A percentile compares a stretch with the other conserved stretches of the same genome.
phyloP scores from a whole-genome alignment of 768 basidiomycete genomes.

The Podaxis sp. region DNA sequence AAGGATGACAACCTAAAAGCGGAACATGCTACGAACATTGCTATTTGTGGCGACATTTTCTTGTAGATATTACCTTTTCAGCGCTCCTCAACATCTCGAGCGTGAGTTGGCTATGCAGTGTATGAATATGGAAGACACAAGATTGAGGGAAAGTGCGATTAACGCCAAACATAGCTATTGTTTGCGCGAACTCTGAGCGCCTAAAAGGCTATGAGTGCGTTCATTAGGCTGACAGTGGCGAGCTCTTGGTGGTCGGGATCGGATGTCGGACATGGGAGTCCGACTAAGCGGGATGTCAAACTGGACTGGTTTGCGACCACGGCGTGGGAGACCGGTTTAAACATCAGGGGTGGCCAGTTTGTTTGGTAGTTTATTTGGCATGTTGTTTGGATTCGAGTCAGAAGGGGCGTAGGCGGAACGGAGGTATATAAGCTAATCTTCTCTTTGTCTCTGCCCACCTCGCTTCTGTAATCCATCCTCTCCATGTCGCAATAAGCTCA shows the following conservation, averaged over 20 bases:
- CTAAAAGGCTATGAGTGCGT: background rate
- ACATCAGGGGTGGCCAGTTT: slow-evolving; percentile 14
- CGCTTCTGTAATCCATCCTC: slow-evolving; percentile 19
- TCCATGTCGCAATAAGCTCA: slow-evolving; percentile 16
- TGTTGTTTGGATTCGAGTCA: slow-evolving; percentile 20
- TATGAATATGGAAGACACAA: slow-evolving; percentile 7
- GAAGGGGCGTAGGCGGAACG: slow-evolving; percentile 7
- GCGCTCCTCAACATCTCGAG: background rate
- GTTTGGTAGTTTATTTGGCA: slow-evolving; percentile 17
- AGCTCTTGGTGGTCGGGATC: background rate
- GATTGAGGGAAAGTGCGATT: background rate
- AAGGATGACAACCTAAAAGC: slow-evolving; percentile 46
- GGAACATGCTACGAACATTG: slow-evolving; percentile 15
- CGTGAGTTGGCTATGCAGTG: slow-evolving; percentile 9
- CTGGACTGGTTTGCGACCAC: slow-evolving; percentile 13
- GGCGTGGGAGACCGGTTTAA: slow-evolving; percentile 6
- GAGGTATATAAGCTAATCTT: slow-evolving; percentile 24
- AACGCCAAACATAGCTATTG: background rate
- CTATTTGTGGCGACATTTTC: slow-evolving; percentile 32
- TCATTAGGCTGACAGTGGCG: background rate
- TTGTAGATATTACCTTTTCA: slow-evolving; percentile 25
- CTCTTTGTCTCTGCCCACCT: slow-evolving; percentile 19
- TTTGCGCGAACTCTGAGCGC: background rate
- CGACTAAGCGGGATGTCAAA: background rate
- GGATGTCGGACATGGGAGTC: slow-evolving; percentile 7